Conservation (phyloP, 2,329 filamentous ascomycete genomes). For the Coniella lustricola region DNA sequence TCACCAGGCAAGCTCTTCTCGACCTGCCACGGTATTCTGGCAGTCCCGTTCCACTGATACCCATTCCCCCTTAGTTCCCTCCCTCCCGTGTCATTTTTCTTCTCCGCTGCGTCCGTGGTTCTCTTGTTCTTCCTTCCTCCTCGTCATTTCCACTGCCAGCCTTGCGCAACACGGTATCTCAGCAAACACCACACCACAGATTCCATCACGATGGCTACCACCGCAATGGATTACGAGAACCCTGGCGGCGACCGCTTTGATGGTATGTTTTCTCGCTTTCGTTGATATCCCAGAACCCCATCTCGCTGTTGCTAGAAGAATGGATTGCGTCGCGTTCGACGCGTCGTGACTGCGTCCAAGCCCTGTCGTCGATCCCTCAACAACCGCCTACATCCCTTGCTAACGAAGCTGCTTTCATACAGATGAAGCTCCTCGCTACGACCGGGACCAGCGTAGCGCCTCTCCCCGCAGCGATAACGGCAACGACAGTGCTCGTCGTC, state of each 20-base stretch:
- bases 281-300: no score
- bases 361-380: no score
- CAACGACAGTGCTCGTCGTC: conserved; percentile 48
- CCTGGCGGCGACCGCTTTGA: conserved; percentile 61
- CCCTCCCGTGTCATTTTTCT: not conserved
- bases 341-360: no score
- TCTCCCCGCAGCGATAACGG: conserved; percentile 60
- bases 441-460: conserved; percentile 59
- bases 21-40: no score
- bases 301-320: no score
- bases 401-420: conserved; percentile 2
- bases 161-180: not conserved
- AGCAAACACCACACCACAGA: not conserved
- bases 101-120: not conserved
- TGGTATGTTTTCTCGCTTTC: conserved; percentile 37
- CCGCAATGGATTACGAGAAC: conserved; percentile 64
- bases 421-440: conserved; percentile 61
- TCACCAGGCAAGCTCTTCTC: no score
- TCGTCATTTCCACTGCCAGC: not conserved
- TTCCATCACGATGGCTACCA: conserved; percentile 48
- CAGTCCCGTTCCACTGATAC: no score
- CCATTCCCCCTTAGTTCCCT: not conserved
- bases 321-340: no score
- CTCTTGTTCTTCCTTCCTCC: not conserved
- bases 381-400: not conserved